These are phyloP conservation scores for sunflower (Helianthus annuus) DNA, from an alignment of 129 eudicot genomes.

Conservation along the genomic window HanXRQr2.0-SUNRISE NC_035443.2:5446441-5446940, in stretches of 20 bases:
- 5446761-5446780: background rate
- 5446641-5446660: background rate
- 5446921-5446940: too few relatives aligned
- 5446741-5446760: background rate
- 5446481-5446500: too few relatives aligned
- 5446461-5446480: too few relatives aligned
- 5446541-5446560: background rate
- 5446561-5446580: background rate
- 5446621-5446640: slow-evolving; percentile 7
- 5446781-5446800: too few relatives aligned
- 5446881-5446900: too few relatives aligned
- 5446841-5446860: too few relatives aligned
- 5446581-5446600: background rate
- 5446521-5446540: background rate
- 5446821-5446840: too few relatives aligned
- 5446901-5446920: too few relatives aligned
- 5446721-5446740: background rate
- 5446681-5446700: slow-evolving; percentile 4
- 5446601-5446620: slow-evolving; percentile 13
- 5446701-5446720: background rate
- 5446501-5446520: background rate
- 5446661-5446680: background rate
- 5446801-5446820: too few relatives aligned
- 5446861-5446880: too few relatives aligned
- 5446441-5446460: too few relatives aligned